Evolutionary conservation across 352 stramenopile genomes (phyloP).

Genomic region (Globisporangium perplexum): DNA sequence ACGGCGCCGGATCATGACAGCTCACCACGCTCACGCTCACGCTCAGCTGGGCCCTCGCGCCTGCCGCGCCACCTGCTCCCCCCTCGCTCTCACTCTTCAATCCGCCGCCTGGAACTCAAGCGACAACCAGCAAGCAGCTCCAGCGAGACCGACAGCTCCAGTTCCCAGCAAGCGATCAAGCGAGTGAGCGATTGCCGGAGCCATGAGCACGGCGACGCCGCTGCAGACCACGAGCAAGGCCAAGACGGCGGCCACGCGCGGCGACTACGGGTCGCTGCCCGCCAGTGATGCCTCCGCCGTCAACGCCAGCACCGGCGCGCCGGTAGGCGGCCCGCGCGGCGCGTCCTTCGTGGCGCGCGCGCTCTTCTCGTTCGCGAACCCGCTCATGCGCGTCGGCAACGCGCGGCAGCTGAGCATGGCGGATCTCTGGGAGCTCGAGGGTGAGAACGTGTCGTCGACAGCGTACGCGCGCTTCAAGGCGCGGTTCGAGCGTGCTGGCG

Average conservation of each 20-base stretch:
- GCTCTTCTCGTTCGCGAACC: slow-evolving; percentile 39
- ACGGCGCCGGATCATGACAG: no score
- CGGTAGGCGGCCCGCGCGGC: not conserved
- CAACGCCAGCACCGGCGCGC: not conserved
- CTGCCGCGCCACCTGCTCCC: not conserved
- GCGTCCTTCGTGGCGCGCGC: slow-evolving; percentile 20
- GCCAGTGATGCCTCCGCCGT: not conserved
- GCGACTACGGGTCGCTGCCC: not conserved
- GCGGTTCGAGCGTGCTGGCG: slow-evolving; percentile 15
- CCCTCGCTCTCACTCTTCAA: not conserved
- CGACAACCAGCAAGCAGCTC: no score
- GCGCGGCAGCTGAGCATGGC: slow-evolving; percentile 28
- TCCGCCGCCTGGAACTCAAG: not conserved
- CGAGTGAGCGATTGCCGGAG: no score
- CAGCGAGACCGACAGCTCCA: no score
- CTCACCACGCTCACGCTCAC: no score
- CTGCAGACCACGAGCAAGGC: slow-evolving; percentile 2
- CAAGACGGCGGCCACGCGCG: slow-evolving; percentile 7
- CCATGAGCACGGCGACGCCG: not conserved
- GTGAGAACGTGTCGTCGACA: slow-evolving; percentile 15
- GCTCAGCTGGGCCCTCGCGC: no score
- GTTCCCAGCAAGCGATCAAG: not conserved
- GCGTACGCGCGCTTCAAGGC: slow-evolving; percentile 23
- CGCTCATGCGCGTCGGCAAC: slow-evolving; percentile 36
- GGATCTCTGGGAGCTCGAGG: slow-evolving; percentile 38